These are phyloP conservation scores for Leccinum ponderosum DNA, from an alignment of 1,284 basidiomycete species.

Conservation along the genomic window DNA sequence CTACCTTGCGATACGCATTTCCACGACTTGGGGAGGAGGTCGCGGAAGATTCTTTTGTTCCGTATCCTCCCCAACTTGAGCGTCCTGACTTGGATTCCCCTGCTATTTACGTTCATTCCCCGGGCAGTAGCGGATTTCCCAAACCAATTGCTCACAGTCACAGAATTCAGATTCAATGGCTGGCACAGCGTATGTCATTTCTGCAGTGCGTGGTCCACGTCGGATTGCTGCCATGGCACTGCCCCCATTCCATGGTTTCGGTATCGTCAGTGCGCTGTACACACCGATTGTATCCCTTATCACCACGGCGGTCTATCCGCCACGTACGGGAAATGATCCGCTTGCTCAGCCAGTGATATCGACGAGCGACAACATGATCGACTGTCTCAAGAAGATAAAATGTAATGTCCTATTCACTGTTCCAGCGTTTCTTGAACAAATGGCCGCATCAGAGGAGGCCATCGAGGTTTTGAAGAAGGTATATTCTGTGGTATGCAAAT, in stretches of 20 bases:
- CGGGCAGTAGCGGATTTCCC: constrained; percentile 40
- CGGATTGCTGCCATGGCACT: constrained; percentile 26
- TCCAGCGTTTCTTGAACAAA: neutral
- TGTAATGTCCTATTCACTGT: neutral
- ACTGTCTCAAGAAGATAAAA: constrained; percentile 7
- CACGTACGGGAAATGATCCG: constrained; percentile 9
- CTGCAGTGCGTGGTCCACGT: constrained; percentile 3
- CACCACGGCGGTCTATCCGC: constrained; percentile 18
- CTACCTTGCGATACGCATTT: constrained; percentile 28
- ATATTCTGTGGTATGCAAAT: constrained; percentile 1
- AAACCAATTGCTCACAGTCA: constrained; percentile 33
- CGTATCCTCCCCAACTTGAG: constrained; percentile 22
- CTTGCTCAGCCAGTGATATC: constrained; percentile 18
- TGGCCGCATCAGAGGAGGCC: neutral
- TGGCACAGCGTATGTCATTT: constrained; percentile 4
- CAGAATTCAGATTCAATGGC: constrained; percentile 25
- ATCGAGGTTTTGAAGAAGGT: neutral
- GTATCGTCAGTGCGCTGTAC: constrained; percentile 21
- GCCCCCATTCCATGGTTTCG: constrained; percentile 29
- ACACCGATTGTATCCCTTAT: constrained; percentile 7
- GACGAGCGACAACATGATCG: constrained; percentile 17
- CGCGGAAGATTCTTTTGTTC: constrained; percentile 24
- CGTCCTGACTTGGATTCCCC: constrained; percentile 19
- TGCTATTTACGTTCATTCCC: constrained; percentile 37
- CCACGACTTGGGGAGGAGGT: constrained; percentile 36